These are phyloP conservation scores for Acer negundo DNA, from an alignment of 345 rosid genomes.

Conservation along the genomic window DNA sequence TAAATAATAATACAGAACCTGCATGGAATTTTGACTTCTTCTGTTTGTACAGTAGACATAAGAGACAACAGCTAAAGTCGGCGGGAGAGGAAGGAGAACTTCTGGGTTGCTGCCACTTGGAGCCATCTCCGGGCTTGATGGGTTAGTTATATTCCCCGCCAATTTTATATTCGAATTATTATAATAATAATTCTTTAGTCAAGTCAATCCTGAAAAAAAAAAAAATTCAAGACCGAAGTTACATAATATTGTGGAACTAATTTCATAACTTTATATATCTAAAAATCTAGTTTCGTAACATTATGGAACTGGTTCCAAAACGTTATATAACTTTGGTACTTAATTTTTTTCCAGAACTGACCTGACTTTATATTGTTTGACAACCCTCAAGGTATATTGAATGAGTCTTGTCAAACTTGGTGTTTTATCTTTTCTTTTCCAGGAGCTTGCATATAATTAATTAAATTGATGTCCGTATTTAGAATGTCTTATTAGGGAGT, in stretches of 20 bases:
- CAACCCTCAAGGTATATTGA: neutral
- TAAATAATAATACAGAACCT: slow-evolving; percentile 19
- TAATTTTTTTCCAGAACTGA: too few species aligned
- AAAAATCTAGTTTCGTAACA: too few species aligned
- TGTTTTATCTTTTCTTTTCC: neutral
- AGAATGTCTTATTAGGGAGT: neutral
- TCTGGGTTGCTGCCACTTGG: slow-evolving; percentile 62
- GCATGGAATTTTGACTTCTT: slow-evolving; percentile 44
- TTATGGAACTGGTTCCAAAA: too few species aligned
- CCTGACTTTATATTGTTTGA: too few species aligned
- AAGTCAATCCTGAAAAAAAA: too few species aligned
- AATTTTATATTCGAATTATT: slow-evolving; percentile 14
- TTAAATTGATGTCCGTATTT: neutral
- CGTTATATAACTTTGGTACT: too few species aligned
- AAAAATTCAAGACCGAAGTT: too few species aligned
- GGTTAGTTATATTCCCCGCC: slow-evolving; percentile 22
- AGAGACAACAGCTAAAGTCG: slow-evolving; percentile 26
- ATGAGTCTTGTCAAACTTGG: slow-evolving; percentile 12
- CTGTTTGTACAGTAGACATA: slow-evolving; percentile 29
- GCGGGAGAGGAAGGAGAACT: slow-evolving; percentile 20
- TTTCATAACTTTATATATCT: too few species aligned
- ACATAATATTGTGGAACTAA: too few species aligned
- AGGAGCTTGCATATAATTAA: neutral
- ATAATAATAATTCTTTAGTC: neutral
- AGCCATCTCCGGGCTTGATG: slow-evolving; percentile 31